Conservation (phyloP, 441 rosid genomes). For the Gossypium schwendimanii region DNA sequence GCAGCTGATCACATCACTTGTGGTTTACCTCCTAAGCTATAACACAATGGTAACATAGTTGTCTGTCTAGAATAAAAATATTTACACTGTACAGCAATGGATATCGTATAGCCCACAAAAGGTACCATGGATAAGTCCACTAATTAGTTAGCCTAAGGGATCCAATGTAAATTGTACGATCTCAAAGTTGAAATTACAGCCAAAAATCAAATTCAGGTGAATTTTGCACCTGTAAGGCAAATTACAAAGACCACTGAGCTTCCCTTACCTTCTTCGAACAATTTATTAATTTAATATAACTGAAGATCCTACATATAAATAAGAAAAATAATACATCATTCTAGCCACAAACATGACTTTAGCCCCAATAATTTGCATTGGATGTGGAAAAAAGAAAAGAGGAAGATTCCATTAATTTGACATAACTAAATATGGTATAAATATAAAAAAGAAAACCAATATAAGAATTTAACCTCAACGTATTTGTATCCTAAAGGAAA, state of each 20-base stretch:
- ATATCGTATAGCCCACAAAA: not conserved
- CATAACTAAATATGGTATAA: not conserved
- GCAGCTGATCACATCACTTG: not conserved
- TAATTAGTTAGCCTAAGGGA: not conserved
- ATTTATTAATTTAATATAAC: not conserved
- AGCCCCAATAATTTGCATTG: not conserved
- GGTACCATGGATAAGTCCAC: not conserved
- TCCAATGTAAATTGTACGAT: not conserved
- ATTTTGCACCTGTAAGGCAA: not conserved
- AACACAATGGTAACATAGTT: not conserved
- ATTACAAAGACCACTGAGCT: not conserved
- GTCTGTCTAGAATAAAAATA: slow-evolving; percentile 1
- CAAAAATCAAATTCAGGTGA: not conserved
- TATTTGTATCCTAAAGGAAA: not conserved
- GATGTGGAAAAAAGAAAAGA: not conserved
- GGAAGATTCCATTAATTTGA: not conserved
- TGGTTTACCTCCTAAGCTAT: not conserved
- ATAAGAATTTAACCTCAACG: not conserved
- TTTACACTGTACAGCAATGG: not conserved
- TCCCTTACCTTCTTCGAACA: not conserved
- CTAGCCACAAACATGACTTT: not conserved
- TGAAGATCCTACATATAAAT: not conserved
- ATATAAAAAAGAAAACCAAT: not conserved
- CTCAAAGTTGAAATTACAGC: not conserved
- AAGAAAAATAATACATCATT: not conserved